Evolutionary conservation across 2,329 filamentous ascomycete species (phyloP), one percentile per base, ranked within the genome.

Genomic region (Colletotrichum sp.): DNA sequence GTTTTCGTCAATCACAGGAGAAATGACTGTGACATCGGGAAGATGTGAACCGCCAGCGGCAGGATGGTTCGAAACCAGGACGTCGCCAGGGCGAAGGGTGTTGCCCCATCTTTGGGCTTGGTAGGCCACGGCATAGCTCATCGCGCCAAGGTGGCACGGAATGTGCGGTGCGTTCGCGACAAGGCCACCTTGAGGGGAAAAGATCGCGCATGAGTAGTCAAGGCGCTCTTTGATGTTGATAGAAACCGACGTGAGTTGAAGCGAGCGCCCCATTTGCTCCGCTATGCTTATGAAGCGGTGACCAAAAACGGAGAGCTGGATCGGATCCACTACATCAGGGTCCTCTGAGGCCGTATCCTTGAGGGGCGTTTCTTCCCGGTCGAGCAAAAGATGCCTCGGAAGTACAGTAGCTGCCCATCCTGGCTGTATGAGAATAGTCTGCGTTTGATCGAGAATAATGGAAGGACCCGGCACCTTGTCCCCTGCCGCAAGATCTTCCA

Each of bases 251-350:
- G 90, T 91, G 79, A 89, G 89, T 68, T 91, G 89, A 13, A 91
- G 82, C 0, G 89, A 90, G 6, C 87, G 87, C 36, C 90, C 90
- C 89, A 91, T 91, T 77, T 91, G 90, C 76, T 91, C 90, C 1
- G 90, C 90, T 21, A 91, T 90, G 6, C 88, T 87, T 90, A 91
- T 91, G 83, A 91, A 91, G 0, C 90, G 85, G 78, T 91, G 89
- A 0, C 87, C 88, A 73, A 91, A 91, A 65, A 91, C 88, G 15
- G 87, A 90, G 5, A 91, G 85, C 36, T 88, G 84, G 44, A 91
- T 90, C 0, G 89, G 89, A 75, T 89, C 87, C n/a, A 52, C 44
- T 21, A 89, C 83, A 15, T 2, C 49, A 8, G 59, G 10, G 1
- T 57, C 49, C 21, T 39, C 44, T 0, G 3, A 52, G 44, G 0